These are phyloP conservation scores for Croton laevigatus DNA, from an alignment of 441 rosid species.

Conservation along the genomic window DNA sequence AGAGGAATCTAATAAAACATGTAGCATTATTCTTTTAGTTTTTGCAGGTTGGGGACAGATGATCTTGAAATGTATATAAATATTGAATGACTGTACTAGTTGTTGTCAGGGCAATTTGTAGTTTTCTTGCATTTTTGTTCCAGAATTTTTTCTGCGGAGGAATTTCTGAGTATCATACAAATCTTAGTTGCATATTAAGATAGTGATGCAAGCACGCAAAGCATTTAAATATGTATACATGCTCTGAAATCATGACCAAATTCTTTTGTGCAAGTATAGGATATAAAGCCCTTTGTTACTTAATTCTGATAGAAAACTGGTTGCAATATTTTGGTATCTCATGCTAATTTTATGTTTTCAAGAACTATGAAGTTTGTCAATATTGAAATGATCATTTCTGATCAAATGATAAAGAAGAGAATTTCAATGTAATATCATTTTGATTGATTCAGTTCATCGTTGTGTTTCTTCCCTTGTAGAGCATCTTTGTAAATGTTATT, in stretches of 20 bases:
- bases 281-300: background rate
- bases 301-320: background rate
- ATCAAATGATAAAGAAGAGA: background rate
- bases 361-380: background rate
- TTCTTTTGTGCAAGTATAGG: background rate
- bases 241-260: background rate
- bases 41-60: background rate
- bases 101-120: background rate
- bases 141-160: background rate
- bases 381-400: background rate
- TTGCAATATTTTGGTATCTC: background rate
- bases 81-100: background rate
- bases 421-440: background rate
- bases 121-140: background rate
- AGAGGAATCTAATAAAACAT: background rate
- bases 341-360: background rate
- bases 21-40: background rate
- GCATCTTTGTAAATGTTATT: conserved; percentile 66
- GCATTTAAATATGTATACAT: background rate
- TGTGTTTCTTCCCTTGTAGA: background rate
- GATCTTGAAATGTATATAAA: background rate
- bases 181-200: background rate
- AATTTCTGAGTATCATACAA: background rate
- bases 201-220: background rate
- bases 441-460: background rate